These are phyloP conservation scores for Drechmeria coniospora DNA, from an alignment of 2,329 filamentous ascomycete species.

Conservation along the genomic window DNA sequence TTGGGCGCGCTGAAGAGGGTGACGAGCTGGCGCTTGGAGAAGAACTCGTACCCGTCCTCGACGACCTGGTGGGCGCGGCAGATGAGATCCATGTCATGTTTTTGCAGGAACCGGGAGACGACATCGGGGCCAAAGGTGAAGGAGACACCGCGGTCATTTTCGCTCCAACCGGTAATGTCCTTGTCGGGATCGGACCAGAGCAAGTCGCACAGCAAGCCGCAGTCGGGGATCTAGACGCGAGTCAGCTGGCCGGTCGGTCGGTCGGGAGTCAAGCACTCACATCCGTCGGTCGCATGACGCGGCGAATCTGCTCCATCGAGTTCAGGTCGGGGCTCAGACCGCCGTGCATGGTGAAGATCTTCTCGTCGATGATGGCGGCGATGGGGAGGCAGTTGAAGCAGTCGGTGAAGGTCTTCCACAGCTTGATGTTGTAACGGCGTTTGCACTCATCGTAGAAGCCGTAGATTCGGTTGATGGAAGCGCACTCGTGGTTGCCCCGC, in stretches of 20 bases:
- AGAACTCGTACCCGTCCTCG: conserved; percentile 98
- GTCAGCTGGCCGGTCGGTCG: conserved; percentile 4
- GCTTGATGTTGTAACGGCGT: conserved; percentile 96
- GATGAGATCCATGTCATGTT: conserved; percentile 99
- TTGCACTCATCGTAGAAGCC: conserved; percentile 99
- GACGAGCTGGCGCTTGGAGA: conserved; percentile 93
- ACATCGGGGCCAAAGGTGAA: conserved; percentile 98
- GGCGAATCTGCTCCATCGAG: conserved; percentile 99
- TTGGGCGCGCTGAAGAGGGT: conserved; percentile 97
- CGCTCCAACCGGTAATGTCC: conserved; percentile 97
- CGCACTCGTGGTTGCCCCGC: conserved; percentile 97
- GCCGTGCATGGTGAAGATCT: conserved; percentile 99
- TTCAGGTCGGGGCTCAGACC: conserved; percentile 93
- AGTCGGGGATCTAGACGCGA: conserved; percentile 75
- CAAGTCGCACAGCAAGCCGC: conserved; percentile 90
- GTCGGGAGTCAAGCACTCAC: conserved; percentile 41
- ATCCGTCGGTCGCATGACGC: conserved; percentile 97
- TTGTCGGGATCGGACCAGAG: conserved; percentile 99
- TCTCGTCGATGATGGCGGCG: conserved; percentile 97
- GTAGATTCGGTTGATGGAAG: conserved; percentile 97
- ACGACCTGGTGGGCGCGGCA: conserved; percentile 98
- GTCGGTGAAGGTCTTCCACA: conserved; percentile 99
- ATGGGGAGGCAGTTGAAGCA: conserved; percentile 99
- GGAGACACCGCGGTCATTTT: conserved; percentile 95
- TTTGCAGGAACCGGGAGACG: conserved; percentile 91